Evolutionary conservation across 2,329 filamentous ascomycete species (phyloP).

Genomic region (Piedraia hortae): DNA sequence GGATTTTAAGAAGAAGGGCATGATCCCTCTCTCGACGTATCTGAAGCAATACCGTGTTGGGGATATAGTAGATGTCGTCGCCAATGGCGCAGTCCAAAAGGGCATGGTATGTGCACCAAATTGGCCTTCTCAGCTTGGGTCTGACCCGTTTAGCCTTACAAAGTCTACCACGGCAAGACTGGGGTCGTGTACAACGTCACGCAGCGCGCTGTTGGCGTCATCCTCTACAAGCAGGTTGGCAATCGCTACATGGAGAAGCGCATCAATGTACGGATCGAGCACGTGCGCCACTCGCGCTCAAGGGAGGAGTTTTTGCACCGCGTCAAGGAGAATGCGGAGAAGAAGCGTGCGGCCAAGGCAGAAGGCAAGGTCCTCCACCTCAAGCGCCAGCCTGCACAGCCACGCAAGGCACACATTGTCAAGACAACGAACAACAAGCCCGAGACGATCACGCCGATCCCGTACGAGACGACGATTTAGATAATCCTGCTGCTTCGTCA

Average conservation of each 20-base stretch:
- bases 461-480: conserved; percentile 99
- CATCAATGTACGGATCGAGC: conserved; percentile 96
- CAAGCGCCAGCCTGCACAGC: conserved; percentile 65
- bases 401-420: conserved; percentile 57
- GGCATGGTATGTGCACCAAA: conserved; percentile 34
- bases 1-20: conserved; percentile 82
- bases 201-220: conserved; percentile 90
- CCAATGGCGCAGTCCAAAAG: conserved; percentile 96
- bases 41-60: conserved; percentile 89
- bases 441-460: conserved; percentile 70
- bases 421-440: conserved; percentile 57
- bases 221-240: conserved; percentile 98
- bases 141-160: conserved; percentile 41
- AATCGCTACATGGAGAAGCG: conserved; percentile 99
- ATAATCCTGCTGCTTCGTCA: no score
- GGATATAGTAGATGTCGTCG: conserved; percentile 96
- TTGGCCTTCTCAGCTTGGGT: conserved; percentile 1
- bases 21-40: conserved; percentile 84
- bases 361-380: conserved; percentile 68
- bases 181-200: conserved; percentile 53
- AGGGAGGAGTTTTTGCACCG: conserved; percentile 88
- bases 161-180: conserved; percentile 99
- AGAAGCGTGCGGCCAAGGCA: conserved; percentile 79
- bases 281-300: conserved; percentile 81
- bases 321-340: conserved; percentile 85